These are phyloP conservation scores for Neurospora sp. DNA, from an alignment of 495 filamentous ascomycete species.

Conservation along the genomic window DNA sequence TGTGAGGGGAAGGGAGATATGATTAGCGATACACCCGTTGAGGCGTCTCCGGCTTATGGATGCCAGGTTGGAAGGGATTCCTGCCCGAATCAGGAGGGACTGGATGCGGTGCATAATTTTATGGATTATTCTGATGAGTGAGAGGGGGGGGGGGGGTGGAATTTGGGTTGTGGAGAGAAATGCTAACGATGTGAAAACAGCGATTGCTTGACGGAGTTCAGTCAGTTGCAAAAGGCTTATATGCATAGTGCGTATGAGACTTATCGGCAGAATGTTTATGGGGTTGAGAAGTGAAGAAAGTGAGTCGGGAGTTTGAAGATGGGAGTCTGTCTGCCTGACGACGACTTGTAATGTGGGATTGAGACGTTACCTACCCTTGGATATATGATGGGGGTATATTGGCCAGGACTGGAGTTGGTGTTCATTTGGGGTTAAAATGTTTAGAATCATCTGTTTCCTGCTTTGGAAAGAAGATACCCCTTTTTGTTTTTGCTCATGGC, in stretches of 20 bases:
- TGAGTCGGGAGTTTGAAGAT: too few species aligned
- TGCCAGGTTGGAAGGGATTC: background rate
- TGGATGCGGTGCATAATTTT: background rate
- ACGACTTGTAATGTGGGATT: too few species aligned
- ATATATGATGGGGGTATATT: too few species aligned
- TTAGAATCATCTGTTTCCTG: background rate
- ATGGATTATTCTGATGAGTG: background rate
- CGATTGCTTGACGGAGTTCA: background rate
- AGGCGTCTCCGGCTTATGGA: background rate
- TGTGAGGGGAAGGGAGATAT: constrained; percentile 1
- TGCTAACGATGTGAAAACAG: background rate
- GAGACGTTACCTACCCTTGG: too few species aligned
- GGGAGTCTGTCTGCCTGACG: too few species aligned
- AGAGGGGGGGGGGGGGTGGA: too few species aligned
- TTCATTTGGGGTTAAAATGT: background rate
- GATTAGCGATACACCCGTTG: background rate
- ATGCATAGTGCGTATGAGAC: background rate
- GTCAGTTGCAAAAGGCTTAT: background rate
- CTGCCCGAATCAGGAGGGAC: background rate
- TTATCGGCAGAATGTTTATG: background rate
- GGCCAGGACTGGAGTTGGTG: background rate
- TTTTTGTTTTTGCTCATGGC: background rate
- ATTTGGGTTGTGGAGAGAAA: too few species aligned
- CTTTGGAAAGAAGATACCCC: background rate
- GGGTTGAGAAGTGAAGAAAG: background rate